Percentiles rank a stretch among this genome's conserved stretches.
These are phyloP conservation scores for Ophiorrhiza pumila DNA, from an alignment of 257 asterid species.

Conservation along the genomic window DNA sequence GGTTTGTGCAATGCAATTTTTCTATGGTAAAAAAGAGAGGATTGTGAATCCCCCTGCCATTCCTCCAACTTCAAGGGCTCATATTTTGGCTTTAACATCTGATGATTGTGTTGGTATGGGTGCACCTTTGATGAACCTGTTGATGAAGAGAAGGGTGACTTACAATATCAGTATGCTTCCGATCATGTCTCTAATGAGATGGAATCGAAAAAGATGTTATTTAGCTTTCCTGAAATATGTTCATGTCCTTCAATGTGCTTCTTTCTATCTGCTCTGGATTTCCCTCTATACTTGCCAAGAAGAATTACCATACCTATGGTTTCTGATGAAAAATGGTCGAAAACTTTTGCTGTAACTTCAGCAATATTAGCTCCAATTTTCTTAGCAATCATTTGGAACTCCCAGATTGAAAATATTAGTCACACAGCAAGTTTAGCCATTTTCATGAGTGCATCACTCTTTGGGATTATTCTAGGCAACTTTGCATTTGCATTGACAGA, in stretches of 20 bases:
- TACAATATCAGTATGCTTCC: background rate
- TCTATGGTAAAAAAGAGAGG: conserved; percentile 23
- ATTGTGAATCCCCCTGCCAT: background rate
- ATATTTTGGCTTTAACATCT: background rate
- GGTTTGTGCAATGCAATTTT: conserved; percentile 58
- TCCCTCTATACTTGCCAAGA: conserved; percentile 73
- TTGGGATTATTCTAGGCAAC: conserved; percentile 47
- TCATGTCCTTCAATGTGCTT: conserved; percentile 2
- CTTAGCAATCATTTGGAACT: conserved; percentile 33
- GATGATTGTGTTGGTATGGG: conserved; percentile 22
- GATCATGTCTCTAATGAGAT: background rate
- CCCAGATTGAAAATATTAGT: conserved; percentile 17
- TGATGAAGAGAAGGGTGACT: conserved; percentile 40
- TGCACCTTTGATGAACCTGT: conserved; percentile 34
- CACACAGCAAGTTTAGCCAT: conserved; percentile 18
- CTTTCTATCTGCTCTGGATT: conserved; percentile 32
- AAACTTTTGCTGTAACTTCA: conserved; percentile 45
- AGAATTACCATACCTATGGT: conserved; percentile 65
- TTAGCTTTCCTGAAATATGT: background rate
- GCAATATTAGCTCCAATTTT: conserved; percentile 53
- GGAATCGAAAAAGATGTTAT: background rate
- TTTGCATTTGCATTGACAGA: conserved; percentile 36
- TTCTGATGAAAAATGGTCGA: conserved; percentile 64
- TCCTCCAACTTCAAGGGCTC: background rate
- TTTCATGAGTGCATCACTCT: conserved; percentile 15